Evolutionary conservation across 176 grass and related monocot genomes (phyloP), one percentile per base, ranked within the genome.

Genomic region (Raddia guianensis): DNA sequence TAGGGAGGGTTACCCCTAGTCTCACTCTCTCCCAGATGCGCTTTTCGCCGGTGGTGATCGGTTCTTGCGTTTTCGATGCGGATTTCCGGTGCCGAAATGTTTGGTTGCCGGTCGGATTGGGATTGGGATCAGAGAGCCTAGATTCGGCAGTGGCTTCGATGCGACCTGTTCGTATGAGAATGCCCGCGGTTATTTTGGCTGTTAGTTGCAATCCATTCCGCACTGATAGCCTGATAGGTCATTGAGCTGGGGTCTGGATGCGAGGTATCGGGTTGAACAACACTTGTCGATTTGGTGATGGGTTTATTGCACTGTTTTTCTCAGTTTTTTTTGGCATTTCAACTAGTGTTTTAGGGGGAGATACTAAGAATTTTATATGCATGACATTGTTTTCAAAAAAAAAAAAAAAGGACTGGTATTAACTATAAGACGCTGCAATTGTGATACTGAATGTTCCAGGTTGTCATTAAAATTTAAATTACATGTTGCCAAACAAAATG

Each of bases 241-340:
- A 55, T 18, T 11, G 37, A 49, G 33, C 47, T 57, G 51, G 73
- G 66, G 83, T 87, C 80, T 87, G 49, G 51, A 19, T 48, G 43
- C 48, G 43, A 57, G 18, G 27, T 21, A 15, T 77, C 21, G 14
- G 11, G 16, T 64, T 19, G 4, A 12, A 33, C 2, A 12, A 33
- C 2, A 37, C 61, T 42, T 35, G 4, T 75, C 8, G 48, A 82
- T 53, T 81, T 63, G 34, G 72, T 40, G 6, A 8, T 62, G 65
- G 9, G 9, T 12, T 32, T 66, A 15, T 35, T 18, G 2, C 37
- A 43, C 54, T 2, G 35, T 64, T 57, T 48, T 16, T 15, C 16
- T 21, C 47, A 5, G 37, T 62, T 37, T 71, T 42, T 21, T 42
- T 27, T 27, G 0, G 16, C 42, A 6, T 27, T 66, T 42, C 2